Conservation (phyloP, 2,329 filamentous ascomycete genomes). For the Colletotrichum chlorophyti region DNA sequence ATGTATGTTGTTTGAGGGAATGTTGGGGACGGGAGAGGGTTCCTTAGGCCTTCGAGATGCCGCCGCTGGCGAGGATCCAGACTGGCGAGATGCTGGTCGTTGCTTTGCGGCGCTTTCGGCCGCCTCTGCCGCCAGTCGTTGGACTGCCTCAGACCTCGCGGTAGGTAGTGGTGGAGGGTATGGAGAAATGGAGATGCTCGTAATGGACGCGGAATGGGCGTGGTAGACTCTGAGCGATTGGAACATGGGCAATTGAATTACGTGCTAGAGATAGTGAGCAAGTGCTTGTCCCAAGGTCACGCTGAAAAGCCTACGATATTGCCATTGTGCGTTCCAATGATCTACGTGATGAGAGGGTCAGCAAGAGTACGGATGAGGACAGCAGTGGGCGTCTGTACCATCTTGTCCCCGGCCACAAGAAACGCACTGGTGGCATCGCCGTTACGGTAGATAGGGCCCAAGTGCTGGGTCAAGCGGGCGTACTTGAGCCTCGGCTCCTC, state of each 20-base stretch:
- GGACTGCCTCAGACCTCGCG: constrained; percentile 47
- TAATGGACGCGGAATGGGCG: constrained; percentile 91
- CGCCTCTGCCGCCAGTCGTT: constrained; percentile 44
- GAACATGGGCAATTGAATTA: constrained; percentile 83
- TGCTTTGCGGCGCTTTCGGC: constrained; percentile 37
- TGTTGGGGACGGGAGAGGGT: constrained; percentile 67
- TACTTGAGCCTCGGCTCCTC: constrained; percentile 97
- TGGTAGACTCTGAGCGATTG: constrained; percentile 86
- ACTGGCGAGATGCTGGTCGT: constrained; percentile 38
- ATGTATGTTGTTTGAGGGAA: constrained; percentile 88
- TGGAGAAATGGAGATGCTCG: constrained; percentile 88
- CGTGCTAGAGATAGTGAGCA: constrained; percentile 64
- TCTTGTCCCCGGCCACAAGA: constrained; percentile 92
- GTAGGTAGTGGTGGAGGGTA: constrained; percentile 66
- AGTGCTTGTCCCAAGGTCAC: too few relatives aligned
- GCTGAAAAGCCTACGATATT: constrained; percentile 74
- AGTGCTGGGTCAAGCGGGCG: constrained; percentile 80
- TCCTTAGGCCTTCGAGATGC: constrained; percentile 60
- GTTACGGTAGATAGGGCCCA: constrained; percentile 86
- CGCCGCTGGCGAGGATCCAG: constrained; percentile 53
- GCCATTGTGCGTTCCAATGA: constrained; percentile 94
- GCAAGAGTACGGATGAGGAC: constrained; percentile 4
- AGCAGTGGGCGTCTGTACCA: constrained; percentile 63
- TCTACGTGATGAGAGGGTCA: constrained; percentile 58
- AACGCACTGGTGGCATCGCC: constrained; percentile 94